A percentile compares a stretch with the other conserved stretches of the same genome.
These are phyloP conservation scores for Sphaerulina vaccinii DNA, from an alignment of 2,329 filamentous ascomycete species.

Conservation along the genomic window DNA sequence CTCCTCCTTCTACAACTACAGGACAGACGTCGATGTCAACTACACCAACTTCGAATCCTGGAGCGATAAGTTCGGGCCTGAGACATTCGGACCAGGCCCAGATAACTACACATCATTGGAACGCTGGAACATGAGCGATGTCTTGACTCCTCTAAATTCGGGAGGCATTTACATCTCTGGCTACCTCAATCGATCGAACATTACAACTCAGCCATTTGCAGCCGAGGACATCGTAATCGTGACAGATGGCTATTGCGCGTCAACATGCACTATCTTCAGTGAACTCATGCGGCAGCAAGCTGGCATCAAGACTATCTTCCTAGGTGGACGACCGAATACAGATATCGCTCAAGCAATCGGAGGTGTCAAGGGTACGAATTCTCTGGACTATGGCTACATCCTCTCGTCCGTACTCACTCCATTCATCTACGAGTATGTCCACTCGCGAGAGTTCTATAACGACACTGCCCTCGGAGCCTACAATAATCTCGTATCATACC, in stretches of 20 bases:
- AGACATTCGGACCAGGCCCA: slow-evolving; percentile 41
- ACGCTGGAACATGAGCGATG: slow-evolving; percentile 52
- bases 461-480: slow-evolving; percentile 32
- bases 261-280: slow-evolving; percentile 48
- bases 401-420: slow-evolving; percentile 23
- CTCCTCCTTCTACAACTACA: slow-evolving; percentile 48
- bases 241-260: slow-evolving; percentile 47
- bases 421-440: slow-evolving; percentile 28
- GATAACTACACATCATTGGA: slow-evolving; percentile 59
- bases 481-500: slow-evolving; percentile 29
- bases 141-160: slow-evolving; percentile 39
- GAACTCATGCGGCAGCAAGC: slow-evolving; percentile 48
- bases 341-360: slow-evolving; percentile 47
- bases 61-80: slow-evolving; percentile 49
- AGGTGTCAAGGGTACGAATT: slow-evolving; percentile 46
- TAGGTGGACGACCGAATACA: slow-evolving; percentile 44
- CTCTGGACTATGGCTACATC: slow-evolving; percentile 28
- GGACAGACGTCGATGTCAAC: slow-evolving; percentile 48
- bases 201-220: slow-evolving; percentile 53
- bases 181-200: slow-evolving; percentile 49
- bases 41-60: slow-evolving; percentile 50
- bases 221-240: slow-evolving; percentile 58
- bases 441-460: slow-evolving; percentile 31
- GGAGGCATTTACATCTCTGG: slow-evolving; percentile 47
- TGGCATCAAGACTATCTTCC: slow-evolving; percentile 43